Evolutionary conservation across 2,329 filamentous ascomycete genomes (phyloP).

Genomic region (Didymosphaeria variabile): DNA sequence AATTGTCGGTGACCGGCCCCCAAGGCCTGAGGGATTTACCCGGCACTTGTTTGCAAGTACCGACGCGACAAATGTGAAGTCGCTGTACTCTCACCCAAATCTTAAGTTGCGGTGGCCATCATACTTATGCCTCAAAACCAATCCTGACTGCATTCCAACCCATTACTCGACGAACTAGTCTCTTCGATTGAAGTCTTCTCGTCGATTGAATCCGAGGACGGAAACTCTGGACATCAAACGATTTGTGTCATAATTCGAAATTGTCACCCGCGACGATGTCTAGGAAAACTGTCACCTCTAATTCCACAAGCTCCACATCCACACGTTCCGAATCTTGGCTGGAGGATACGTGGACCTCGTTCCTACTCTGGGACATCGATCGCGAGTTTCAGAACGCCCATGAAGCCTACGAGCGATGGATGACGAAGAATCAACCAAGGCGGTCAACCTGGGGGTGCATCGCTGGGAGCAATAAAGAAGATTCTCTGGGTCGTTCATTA

Average conservation of each 20-base stretch:
- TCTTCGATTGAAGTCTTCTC: not conserved
- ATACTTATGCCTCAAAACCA: not conserved
- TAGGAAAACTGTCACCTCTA: not conserved
- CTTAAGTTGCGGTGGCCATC: not conserved
- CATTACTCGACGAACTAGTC: not conserved
- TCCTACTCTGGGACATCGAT: slow-evolving; percentile 49
- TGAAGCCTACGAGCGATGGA: slow-evolving; percentile 45
- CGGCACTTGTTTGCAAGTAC: slow-evolving; percentile 13
- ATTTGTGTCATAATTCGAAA: not conserved
- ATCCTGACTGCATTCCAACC: not conserved
- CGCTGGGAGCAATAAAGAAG: slow-evolving; percentile 33
- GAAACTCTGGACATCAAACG: not conserved
- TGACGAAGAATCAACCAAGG: slow-evolving; percentile 29
- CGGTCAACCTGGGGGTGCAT: slow-evolving; percentile 40
- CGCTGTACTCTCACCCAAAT: not conserved
- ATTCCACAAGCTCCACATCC: not conserved
- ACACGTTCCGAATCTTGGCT: slow-evolving; percentile 27
- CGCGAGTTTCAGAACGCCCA: slow-evolving; percentile 45
- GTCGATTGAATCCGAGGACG: not conserved
- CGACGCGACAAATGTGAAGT: slow-evolving; percentile 6
- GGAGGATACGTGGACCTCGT: slow-evolving; percentile 40
- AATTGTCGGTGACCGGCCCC: not conserved
- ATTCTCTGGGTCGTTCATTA: slow-evolving; percentile 37
- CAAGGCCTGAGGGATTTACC: slow-evolving; percentile 4
- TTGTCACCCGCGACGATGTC: not conserved